Conservation (phyloP, 192 early-diverging fungal species). For the Backusella tarrabulga region DNA sequence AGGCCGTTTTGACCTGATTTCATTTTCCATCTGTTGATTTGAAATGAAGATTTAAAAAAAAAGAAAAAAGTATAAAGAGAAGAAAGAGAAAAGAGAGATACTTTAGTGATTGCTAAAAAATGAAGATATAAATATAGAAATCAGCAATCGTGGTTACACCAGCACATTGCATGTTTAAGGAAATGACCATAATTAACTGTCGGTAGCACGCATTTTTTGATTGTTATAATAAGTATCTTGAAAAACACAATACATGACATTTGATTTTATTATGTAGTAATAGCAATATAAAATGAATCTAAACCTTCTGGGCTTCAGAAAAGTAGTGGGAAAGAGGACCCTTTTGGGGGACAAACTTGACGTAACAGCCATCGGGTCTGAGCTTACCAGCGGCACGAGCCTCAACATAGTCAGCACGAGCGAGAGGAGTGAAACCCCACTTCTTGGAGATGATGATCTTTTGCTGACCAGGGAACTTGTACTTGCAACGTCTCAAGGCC, state of each 20-base stretch:
- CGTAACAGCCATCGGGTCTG: constrained; percentile 91
- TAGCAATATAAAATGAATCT: not conserved
- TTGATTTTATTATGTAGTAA: not conserved
- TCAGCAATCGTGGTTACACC: not conserved
- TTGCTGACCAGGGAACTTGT: constrained; percentile 99
- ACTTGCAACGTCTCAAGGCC: constrained; percentile 88
- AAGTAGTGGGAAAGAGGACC: constrained; percentile 65
- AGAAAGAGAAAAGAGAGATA: not conserved
- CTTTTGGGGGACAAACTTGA: constrained; percentile 88
- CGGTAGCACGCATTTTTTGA: not conserved
- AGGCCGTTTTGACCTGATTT: not conserved
- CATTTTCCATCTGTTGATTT: not conserved
- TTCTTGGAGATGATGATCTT: constrained; percentile 99
- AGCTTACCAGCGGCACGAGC: constrained; percentile 73
- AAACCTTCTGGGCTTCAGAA: not conserved
- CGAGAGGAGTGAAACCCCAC: constrained; percentile 99
- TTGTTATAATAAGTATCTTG: not conserved
- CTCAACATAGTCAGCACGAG: constrained; percentile 85
- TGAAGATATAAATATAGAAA: not conserved
- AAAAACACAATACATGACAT: not conserved
- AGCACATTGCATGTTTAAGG: not conserved
- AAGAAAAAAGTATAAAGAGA: not conserved
- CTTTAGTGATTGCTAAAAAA: not conserved
- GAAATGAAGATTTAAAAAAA: not conserved
- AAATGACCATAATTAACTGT: not conserved